These are phyloP conservation scores for Lachnellula hyalina DNA, from an alignment of 2,329 filamentous ascomycete genomes.

Conservation along the genomic window DNA sequence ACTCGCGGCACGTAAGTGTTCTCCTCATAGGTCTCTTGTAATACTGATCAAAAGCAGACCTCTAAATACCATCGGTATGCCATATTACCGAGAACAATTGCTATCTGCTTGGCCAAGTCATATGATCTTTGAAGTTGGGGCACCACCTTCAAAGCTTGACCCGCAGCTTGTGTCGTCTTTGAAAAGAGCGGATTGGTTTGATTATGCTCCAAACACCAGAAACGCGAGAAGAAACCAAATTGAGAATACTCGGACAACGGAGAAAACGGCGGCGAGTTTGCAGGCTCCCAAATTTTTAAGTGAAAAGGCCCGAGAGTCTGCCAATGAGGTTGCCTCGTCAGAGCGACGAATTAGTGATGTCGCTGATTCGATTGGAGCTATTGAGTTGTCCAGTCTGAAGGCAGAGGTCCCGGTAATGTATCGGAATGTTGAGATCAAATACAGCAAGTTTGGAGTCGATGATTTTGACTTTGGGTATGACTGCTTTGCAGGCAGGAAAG, in stretches of 20 bases:
- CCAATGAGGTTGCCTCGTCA: slow-evolving; percentile 38
- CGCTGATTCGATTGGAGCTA: slow-evolving; percentile 59
- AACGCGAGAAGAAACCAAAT: slow-evolving; percentile 75
- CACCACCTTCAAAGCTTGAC: slow-evolving; percentile 72
- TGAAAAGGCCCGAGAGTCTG: slow-evolving; percentile 74
- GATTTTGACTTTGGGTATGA: slow-evolving; percentile 93
- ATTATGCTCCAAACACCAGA: slow-evolving; percentile 71
- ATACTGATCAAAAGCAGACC: slow-evolving; percentile 46
- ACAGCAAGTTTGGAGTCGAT: slow-evolving; percentile 98
- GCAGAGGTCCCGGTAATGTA: slow-evolving; percentile 86
- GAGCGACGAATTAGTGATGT: slow-evolving; percentile 46
- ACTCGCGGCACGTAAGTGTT: slow-evolving; percentile 59
- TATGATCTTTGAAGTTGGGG: slow-evolving; percentile 77
- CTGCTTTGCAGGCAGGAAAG: neutral
- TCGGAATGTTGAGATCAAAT: slow-evolving; percentile 93
- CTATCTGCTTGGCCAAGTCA: slow-evolving; percentile 88
- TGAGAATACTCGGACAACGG: slow-evolving; percentile 64
- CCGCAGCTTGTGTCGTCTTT: slow-evolving; percentile 62
- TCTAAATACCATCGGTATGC: slow-evolving; percentile 81
- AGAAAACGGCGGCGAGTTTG: slow-evolving; percentile 55
- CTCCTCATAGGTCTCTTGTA: neutral
- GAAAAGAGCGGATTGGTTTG: slow-evolving; percentile 67
- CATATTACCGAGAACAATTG: slow-evolving; percentile 83
- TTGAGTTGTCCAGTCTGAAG: slow-evolving; percentile 67
- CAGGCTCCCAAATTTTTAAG: slow-evolving; percentile 88